Base-by-base conservation (phyloP, 495 filamentous ascomycete species). In the Barbatosphaeria neglecta region DNA sequence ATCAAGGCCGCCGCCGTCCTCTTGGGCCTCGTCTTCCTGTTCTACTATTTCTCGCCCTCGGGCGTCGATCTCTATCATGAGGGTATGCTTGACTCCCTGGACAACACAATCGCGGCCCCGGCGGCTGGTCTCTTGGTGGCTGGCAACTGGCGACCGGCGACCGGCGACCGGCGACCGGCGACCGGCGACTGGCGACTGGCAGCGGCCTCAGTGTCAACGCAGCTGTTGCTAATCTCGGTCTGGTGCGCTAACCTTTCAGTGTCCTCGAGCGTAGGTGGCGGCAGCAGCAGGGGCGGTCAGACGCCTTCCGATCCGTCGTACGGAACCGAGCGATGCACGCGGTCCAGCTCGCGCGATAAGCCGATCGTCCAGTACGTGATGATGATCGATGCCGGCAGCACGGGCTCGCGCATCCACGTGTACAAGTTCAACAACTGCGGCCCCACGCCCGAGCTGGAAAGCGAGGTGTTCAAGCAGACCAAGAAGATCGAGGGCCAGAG, bases 351-450 rank as follows among this genome's bases (percentile, higher is more conserved):
- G 46, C 76, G 81, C 25, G 80, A 84, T 37, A 98, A 95, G 68
- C 93, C 93, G 22, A 72, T 98, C 52, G 82, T 96, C 49, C 92
- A 98, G 58, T 97, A 96, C 73, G 92, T 87, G 47, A 76, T 95
- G 53, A 97, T 98, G 92, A 87, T 98, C 58, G 92, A 98, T 71
- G 92, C 92, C 31, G 92, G 92, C 46, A 96, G 90, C 67, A 95
- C 90, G 35, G 92, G 92, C 48, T 97, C 92, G 49, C 86, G 92
- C 45, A 95, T 98, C 59, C 92, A 98, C 67, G 90, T 97, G 45
- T 98, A 96, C 70, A 82, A 83, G 49, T 98, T 98, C 78, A 98
- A 96, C 72, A 98, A 97, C 72, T 98, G 92, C 69, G 93, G 89
- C 43, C 62, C 83, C 28, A 89, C 90, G 18, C 92, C 92, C n/a